Base-by-base conservation (phyloP, 345 rosid genomes). In the Camelina hispida region DNA sequence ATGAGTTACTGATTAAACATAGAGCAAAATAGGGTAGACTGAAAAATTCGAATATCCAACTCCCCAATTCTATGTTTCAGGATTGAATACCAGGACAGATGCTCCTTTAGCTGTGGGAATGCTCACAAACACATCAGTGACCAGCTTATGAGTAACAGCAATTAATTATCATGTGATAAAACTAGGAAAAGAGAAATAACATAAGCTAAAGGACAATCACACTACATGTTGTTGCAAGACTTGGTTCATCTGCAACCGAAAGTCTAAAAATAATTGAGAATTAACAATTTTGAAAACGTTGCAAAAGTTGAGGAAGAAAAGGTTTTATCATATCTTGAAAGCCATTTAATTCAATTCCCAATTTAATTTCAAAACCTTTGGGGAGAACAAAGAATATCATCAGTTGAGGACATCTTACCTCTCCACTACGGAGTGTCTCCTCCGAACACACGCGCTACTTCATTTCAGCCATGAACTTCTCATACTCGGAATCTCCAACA, bases 381-480 rank as follows among this genome's bases (percentile, higher is more conserved):
- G 10, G 52, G 67, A 14, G 16, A 48, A 35, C 38, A 68, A 40
- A 42, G 7, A 67, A 59, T 18, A 42, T 16, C 6, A 68, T 50
- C 57, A 78, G 53, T 60, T 55, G 59, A 42, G 48, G 74, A 62
- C 30, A 48, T 38, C 74, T 81, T 87, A 95, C 99, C 97, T 85
- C 81, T 72, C 61, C 40, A 52, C 61, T 43, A 52, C 50, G 66
- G 69, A 70, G 68, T 35, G 72, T 54, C 10, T 53, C 43, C 17
- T 9, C 35, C 72, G 77, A 61, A 35, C 68, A 51, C 62, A 42
- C 52, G 58, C 51, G 43, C 86, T 87, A 96, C 78, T 96, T 93
- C 96, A 91, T 90, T 89, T 96, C 98, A 28, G 97, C 87, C 98
- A 96, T 91, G 79, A 96, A 91, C 85, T 93, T 96, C 79, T 93